Conservation (phyloP, 352 stramenopile species). For the Phytopythium oedochilum region DNA sequence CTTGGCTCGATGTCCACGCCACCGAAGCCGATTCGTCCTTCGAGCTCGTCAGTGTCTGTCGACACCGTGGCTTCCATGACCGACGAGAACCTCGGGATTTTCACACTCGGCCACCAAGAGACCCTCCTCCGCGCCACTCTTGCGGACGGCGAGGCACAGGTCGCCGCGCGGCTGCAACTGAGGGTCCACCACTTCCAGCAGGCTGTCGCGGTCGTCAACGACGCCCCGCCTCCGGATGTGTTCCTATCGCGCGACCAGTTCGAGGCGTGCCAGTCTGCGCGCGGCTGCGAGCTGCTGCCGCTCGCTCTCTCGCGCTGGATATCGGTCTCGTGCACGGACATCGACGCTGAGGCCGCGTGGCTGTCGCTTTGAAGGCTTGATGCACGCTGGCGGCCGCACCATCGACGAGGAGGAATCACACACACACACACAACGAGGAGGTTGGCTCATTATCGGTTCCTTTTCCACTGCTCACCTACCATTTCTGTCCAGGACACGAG, state of each 20-base stretch:
- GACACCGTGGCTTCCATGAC: background rate
- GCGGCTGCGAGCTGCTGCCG: conserved; percentile 17
- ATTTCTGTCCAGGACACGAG: too few species aligned
- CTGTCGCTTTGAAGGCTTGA: conserved; percentile 16
- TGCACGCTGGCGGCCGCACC: too few species aligned
- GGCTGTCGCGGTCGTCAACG: conserved; percentile 11
- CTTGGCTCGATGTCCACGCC: conserved; percentile 1
- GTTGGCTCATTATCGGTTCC: too few species aligned
- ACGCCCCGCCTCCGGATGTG: background rate
- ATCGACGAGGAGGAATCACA: background rate
- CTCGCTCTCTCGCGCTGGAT: conserved; percentile 33
- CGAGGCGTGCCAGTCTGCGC: conserved; percentile 22
- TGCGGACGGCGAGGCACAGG: conserved; percentile 24
- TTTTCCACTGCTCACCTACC: too few species aligned
- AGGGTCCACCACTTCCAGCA: conserved; percentile 29
- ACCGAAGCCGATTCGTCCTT: conserved; percentile 1
- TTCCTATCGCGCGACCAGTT: conserved; percentile 41
- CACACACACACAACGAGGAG: background rate
- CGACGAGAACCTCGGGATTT: conserved; percentile 14
- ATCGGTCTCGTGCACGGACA: conserved; percentile 11
- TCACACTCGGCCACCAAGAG: conserved; percentile 21
- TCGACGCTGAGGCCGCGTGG: conserved; percentile 28
- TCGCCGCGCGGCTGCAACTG: conserved; percentile 25
- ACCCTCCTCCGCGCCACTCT: conserved; percentile 22
- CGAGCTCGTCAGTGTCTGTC: background rate